Percentiles rank a stretch among this genome's conserved stretches.
Evolutionary conservation across 2,329 filamentous ascomycete species (phyloP).

Genomic region (Neofusicoccum parvum): DNA sequence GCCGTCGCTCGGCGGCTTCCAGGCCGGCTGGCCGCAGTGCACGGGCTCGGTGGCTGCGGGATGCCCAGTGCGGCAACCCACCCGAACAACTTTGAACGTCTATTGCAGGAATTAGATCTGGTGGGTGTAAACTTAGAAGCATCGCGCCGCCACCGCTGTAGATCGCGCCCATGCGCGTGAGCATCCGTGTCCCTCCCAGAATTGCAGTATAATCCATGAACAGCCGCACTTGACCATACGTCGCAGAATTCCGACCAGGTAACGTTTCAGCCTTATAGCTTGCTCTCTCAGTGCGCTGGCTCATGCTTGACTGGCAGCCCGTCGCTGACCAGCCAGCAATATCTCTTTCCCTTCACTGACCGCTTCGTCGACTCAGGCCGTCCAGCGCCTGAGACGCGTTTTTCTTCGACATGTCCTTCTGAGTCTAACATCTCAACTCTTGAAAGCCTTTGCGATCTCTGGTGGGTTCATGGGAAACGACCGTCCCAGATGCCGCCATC

Average conservation of each 20-base stretch:
- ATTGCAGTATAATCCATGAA: not conserved
- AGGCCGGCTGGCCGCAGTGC: too few relatives aligned
- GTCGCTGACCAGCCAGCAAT: not conserved
- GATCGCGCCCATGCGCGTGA: not conserved
- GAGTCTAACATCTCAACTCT: not conserved
- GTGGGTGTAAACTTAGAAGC: constrained; percentile 9
- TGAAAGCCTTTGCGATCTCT: not conserved
- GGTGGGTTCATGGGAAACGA: not conserved
- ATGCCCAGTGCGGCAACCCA: not conserved
- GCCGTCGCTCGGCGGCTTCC: too few relatives aligned
- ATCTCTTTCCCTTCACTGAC: not conserved
- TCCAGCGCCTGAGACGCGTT: not conserved
- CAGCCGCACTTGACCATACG: not conserved
- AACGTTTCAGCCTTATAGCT: not conserved
- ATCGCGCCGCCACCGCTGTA: constrained; percentile 1
- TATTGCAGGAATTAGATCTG: constrained; percentile 7
- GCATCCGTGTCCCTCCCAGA: not conserved
- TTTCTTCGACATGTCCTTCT: not conserved
- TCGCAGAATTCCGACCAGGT: not conserved
- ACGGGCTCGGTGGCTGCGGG: not conserved
- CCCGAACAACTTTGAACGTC: constrained; percentile 1
- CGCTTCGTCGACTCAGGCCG: not conserved
- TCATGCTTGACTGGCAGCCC: not conserved
- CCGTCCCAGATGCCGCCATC: not conserved
- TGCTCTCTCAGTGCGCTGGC: not conserved